Base-by-base conservation (phyloP, 768 basidiomycete genomes). In the Kondoa malvinella region DNA sequence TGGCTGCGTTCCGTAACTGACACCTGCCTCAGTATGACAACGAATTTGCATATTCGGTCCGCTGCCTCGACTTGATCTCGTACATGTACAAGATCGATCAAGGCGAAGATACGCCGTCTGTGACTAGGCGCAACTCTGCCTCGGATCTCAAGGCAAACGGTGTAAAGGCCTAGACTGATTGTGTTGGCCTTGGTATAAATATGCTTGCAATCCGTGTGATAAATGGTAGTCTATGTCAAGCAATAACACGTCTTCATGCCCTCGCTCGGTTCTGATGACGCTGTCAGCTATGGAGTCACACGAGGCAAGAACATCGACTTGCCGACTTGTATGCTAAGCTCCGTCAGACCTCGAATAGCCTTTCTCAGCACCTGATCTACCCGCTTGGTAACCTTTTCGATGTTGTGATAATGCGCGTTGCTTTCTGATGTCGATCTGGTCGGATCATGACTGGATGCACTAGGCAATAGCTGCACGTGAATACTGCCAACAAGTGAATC, bases 291-390 rank as follows among this genome's bases (percentile, higher is more conserved):
- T n/a, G n/a, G n/a, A n/a, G n/a, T n/a, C n/a, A n/a, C n/a, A 50
- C 40, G 40, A 21, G 21, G 40, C 40, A 21, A 8, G 40, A 50
- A 8, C 21, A 50, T 50, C 40, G 40, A 50, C 40, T 21, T 8
- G 21, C 40, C 89, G 16, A 92, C 81, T 77, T 99, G 94, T 72
- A 99, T 86, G 1, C 87, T 89, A 68, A 99, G 77, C 77, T 97
- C 90, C 71, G 88, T 87, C 56, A 99, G 77, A 34, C 89, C 91
- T 4, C 81, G 79, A 75, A 99, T 90, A 71, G 81, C 82, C 71
- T 81, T 79, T 73, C 85, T 82, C 71, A 99, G 74, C 34, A 88
- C 76, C 26, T 80, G 78, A 74, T 92, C 84, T 3, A 96, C 91
- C 32, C 84, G 80, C 74, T 85, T 83, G 21, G 88, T 82, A 16